Evolutionary conservation across 345 rosid species (phyloP).

Genomic region (Eucalyptus polybractea): DNA sequence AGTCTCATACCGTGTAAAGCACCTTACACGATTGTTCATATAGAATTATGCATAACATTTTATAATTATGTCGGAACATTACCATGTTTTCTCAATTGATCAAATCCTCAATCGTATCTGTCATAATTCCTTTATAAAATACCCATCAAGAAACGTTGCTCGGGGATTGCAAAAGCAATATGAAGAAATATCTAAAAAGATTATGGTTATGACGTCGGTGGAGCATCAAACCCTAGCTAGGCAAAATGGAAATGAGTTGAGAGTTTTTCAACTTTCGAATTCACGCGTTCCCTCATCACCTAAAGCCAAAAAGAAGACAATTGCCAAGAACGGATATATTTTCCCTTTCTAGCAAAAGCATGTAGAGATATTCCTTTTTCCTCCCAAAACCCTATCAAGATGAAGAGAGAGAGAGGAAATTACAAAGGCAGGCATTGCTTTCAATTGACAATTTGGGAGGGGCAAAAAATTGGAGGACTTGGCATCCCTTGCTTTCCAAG

Average conservation of each 20-base stretch:
- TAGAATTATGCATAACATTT: not conserved
- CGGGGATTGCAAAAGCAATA: not conserved
- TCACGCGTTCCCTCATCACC: not conserved
- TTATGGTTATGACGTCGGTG: not conserved
- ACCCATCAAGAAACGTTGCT: not conserved
- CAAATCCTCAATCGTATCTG: not conserved
- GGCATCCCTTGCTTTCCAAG: not conserved
- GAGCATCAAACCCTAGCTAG: not conserved
- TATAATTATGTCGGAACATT: not conserved
- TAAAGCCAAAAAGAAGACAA: not conserved
- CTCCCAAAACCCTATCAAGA: not conserved
- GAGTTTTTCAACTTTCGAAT: not conserved
- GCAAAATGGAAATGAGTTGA: not conserved
- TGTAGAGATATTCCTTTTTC: not conserved
- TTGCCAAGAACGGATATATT: not conserved
- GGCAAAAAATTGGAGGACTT: not conserved
- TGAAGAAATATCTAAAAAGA: not conserved
- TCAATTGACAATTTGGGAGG: not conserved
- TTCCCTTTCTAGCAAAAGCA: not conserved
- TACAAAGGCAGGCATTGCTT: not conserved
- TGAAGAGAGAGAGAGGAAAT: not conserved
- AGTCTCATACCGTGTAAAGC: not conserved
- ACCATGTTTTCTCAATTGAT: not conserved
- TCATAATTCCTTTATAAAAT: not conserved
- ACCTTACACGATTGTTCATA: not conserved